Base-by-base conservation (phyloP, 768 basidiomycete genomes). In the Trametes cubensis region DNA sequence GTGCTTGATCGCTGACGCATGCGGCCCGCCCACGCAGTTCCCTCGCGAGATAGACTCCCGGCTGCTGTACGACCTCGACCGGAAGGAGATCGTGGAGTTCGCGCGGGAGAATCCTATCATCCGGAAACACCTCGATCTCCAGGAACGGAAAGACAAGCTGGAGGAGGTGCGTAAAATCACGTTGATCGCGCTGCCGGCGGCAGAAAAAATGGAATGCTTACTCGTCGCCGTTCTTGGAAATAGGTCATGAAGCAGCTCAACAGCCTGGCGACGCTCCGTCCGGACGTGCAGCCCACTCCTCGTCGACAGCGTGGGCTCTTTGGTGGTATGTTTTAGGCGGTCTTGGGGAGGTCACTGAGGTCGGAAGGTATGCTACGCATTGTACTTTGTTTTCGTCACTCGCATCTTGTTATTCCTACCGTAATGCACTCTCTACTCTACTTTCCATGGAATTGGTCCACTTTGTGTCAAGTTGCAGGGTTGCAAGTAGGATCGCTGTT, bases 41-140 rank as follows among this genome's bases (percentile, higher is more conserved):
- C 96, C 97, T 63, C 87, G 96, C 34, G 96, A 98, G 77, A 98
- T 99, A 60, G 96, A 98, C 74, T 92, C 93, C 21, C 84, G 95
- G 25, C 76, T 99, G 52, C 81, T 96, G 28, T 97, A 98, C 69
- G 92, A 96, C 72, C 81, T 98, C n/a, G 90, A 97, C 72, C 87
- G 94, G 0, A 84, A 82, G 50, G 94, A 98, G 73, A 94, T 98
- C 44, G 77, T 89, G 34, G 85, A 87, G 62, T 99, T 99, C 76
- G 96, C 97, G 0, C 85, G 92, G 48, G 96, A 99, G 81, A 98
- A 99, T 72, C 97, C 96, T 0, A 76, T 77, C n/a, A 85, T 99
- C 58, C 79, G 88, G 63, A 80, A 80, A 53, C 97, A 99, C 72
- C 80, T 99, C 20, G 95, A 98, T 61, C 77, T 99, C 45, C 97